phyloP scores from a whole-genome alignment of 495 filamentous ascomycete genomes.

The Oleoguttula mirabilis region DNA sequence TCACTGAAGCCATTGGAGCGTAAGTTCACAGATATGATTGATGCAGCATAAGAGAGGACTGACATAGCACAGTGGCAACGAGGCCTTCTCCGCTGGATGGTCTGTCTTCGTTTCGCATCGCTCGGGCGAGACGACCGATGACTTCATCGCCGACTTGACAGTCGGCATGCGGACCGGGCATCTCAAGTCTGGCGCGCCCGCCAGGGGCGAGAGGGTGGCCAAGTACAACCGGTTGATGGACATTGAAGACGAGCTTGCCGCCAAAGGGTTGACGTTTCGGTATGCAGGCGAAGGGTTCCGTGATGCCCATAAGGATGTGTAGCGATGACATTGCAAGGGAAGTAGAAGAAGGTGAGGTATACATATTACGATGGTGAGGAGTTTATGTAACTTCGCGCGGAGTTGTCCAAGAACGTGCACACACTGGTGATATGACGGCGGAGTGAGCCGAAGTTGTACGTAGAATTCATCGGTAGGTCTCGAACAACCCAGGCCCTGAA shows the following conservation, averaged over 20 bases:
- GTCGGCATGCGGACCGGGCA: constrained; percentile 7
- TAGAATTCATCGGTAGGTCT: too few relatives aligned
- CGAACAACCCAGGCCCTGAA: too few relatives aligned
- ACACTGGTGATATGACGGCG: too few relatives aligned
- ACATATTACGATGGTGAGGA: too few relatives aligned
- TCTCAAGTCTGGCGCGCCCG: constrained; percentile 9
- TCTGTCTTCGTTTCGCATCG: constrained; percentile 12
- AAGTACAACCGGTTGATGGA: constrained; percentile 16
- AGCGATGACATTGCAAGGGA: too few relatives aligned
- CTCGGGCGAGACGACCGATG: constrained; percentile 12
- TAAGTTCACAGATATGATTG: background rate
- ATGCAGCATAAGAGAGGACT: background rate
- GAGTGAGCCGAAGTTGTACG: too few relatives aligned
- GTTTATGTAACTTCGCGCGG: too few relatives aligned
- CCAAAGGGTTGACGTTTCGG: background rate
- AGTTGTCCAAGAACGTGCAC: too few relatives aligned
- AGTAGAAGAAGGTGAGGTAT: too few relatives aligned
- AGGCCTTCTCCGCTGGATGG: constrained; percentile 2
- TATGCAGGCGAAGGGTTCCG: constrained; percentile 7
- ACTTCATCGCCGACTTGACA: constrained; percentile 14
- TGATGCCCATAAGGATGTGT: background rate
- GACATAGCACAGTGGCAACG: too few relatives aligned
- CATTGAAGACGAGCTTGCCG: constrained; percentile 9
- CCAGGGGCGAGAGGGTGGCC: constrained; percentile 8
- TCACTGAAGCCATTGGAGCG: constrained; percentile 8